Percentiles rank a stretch among this genome's conserved stretches.
Evolutionary conservation across 164 flowering plant species (phyloP).

Genomic region (Vitis riparia): DNA sequence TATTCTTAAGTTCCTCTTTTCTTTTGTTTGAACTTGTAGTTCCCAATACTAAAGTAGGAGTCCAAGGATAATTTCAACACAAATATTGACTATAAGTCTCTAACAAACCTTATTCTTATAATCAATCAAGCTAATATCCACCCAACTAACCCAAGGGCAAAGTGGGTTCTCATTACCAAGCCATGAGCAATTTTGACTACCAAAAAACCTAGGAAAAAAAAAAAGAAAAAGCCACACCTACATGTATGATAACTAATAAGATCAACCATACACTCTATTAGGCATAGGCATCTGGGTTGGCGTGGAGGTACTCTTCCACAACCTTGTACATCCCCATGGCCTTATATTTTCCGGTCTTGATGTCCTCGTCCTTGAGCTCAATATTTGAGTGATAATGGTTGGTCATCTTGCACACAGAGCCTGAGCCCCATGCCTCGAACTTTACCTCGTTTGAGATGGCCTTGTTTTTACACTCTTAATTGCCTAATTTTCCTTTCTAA

Average conservation of each 20-base stretch:
- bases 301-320: constrained; percentile 4
- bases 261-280: not conserved
- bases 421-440: constrained; percentile 11
- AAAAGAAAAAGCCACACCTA: too few relatives aligned
- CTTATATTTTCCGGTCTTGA: constrained; percentile 3
- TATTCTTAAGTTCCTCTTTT: too few relatives aligned
- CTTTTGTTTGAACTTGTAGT: too few relatives aligned
- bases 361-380: constrained; percentile 11
- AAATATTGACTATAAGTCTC: too few relatives aligned
- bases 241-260: too few relatives aligned
- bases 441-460: constrained; percentile 8
- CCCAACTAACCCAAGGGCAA: not conserved
- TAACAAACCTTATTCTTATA: too few relatives aligned
- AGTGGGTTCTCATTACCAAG: not conserved
- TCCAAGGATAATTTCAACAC: too few relatives aligned
- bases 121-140: not conserved
- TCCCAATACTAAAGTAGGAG: too few relatives aligned
- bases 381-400: constrained; percentile 6
- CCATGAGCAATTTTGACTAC: not conserved
- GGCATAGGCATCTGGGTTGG: constrained; percentile 1
- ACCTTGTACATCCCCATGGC: not conserved
- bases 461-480: too few relatives aligned
- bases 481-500: too few relatives aligned
- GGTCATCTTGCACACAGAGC: constrained; percentile 10
- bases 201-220: too few relatives aligned